A percentile compares a stretch with the other conserved stretches of the same genome.
Conservation (phyloP, 2,329 filamentous ascomycete genomes). For the Phoma herbarum region DNA sequence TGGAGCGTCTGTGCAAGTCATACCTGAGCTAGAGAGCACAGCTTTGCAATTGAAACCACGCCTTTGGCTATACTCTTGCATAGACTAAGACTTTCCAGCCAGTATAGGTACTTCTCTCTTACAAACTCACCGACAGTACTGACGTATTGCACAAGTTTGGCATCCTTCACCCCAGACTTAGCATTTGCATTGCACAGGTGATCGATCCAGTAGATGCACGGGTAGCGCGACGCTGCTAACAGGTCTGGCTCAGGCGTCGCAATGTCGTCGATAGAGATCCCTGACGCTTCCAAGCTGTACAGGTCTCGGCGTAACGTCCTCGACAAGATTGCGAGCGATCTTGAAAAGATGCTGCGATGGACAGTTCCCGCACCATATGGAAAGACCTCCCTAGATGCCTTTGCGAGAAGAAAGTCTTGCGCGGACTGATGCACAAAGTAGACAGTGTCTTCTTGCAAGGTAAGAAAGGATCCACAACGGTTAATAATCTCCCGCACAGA, state of each 20-base stretch:
- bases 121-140: too few relatives aligned
- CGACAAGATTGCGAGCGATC: background rate
- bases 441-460: background rate
- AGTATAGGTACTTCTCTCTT: too few relatives aligned
- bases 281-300: background rate
- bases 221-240: background rate
- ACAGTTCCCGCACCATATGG: background rate
- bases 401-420: background rate
- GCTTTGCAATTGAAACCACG: background rate
- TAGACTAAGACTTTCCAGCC: too few relatives aligned
- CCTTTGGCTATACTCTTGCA: slow-evolving; percentile 2
- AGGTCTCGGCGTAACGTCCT: background rate
- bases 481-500: background rate
- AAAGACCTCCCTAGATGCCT: background rate
- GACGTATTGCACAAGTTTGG: too few relatives aligned
- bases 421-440: background rate
- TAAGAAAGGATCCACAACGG: background rate
- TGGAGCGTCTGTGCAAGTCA: too few relatives aligned
- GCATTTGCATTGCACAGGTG: background rate
- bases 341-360: background rate
- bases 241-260: background rate
- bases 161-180: background rate
- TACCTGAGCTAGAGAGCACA: background rate
- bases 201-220: background rate
- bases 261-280: background rate